A percentile compares a stretch with the other conserved stretches of the same genome.
phyloP scores from a whole-genome alignment of 2,329 filamentous ascomycete genomes.

The Hypoxylon sp. region DNA sequence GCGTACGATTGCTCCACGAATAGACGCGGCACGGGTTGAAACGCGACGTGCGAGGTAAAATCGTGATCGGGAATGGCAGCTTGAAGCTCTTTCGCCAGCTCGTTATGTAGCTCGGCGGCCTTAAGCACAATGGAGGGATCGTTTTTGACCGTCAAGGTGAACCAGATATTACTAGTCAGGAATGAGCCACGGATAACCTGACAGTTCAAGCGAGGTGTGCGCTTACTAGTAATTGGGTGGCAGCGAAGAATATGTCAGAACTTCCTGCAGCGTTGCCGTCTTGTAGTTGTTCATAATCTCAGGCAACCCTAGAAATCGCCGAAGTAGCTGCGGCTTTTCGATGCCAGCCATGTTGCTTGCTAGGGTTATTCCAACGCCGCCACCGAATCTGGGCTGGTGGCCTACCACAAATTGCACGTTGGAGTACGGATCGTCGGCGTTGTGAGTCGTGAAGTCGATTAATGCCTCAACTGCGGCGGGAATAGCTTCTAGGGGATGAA shows the following conservation, averaged over 20 bases:
- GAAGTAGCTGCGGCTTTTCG: slow-evolving; percentile 12
- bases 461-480: not conserved
- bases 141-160: slow-evolving; percentile 53
- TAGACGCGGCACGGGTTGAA: slow-evolving; percentile 46
- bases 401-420: slow-evolving; percentile 3
- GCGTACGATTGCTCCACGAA: not conserved
- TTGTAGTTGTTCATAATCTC: slow-evolving; percentile 20
- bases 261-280: slow-evolving; percentile 17
- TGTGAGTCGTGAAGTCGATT: slow-evolving; percentile 3
- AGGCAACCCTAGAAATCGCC: slow-evolving; percentile 3
- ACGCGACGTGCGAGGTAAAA: slow-evolving; percentile 51
- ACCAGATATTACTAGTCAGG: slow-evolving; percentile 51
- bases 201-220: not conserved
- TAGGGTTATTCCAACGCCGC: slow-evolving; percentile 11
- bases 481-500: not conserved
- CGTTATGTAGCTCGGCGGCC: slow-evolving; percentile 49
- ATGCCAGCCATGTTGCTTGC: slow-evolving; percentile 2
- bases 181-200: not conserved
- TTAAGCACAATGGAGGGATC: slow-evolving; percentile 52
- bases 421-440: not conserved
- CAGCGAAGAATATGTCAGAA: slow-evolving; percentile 17
- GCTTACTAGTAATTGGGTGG: slow-evolving; percentile 22
- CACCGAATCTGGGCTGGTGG: slow-evolving; percentile 14
- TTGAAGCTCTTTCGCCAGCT: slow-evolving; percentile 47
- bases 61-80: slow-evolving; percentile 41